Base-by-base conservation (phyloP, 1,284 basidiomycete genomes). In the Omphalotus olearius region DNA sequence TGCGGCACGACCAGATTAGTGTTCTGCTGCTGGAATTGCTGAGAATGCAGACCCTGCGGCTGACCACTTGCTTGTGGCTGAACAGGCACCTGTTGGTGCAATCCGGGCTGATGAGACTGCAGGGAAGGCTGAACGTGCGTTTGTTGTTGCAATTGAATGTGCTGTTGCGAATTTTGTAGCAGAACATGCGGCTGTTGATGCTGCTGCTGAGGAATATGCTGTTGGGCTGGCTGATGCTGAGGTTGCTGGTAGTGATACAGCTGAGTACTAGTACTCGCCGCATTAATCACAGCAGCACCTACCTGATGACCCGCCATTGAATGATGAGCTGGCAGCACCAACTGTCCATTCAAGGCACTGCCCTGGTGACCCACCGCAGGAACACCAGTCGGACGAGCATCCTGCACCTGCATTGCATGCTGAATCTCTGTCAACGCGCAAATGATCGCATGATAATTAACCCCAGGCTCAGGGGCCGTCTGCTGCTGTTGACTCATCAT, bases 401-500 rank as follows among this genome's bases (percentile, higher is more conserved):
- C 40, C 47, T 54, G 50, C 4, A 56, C 52, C 42, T 57, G 53
- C 2, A 61, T 61, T 17, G 56, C 47, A 33, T 55, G 49, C 55
- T 67, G 64, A 13, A 68, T 52, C 36, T 59, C 60, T 55, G 59
- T 58, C 43, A 69, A 51, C 45, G 68, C 66, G 3, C 51, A 45
- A 23, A 69, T 64, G 44, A 69, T 54, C 39, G 45, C 52, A 40
- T 53, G 45, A 45, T 60, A 58, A 45, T 60, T 51, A 10, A 56
- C 55, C 41, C 56, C 45, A n/a, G 55, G 42, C 61, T 53, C 28
- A 60, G 60, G 40, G 17, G 36, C 36, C n/a, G 39, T 52, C 46
- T 67, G 65, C 46, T 68, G 66, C 44, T 61, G 61, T 10, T 58
- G 50, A n/a, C 64, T 41, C 16, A 67, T 58, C 6, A 62, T 60